Percentiles rank a stretch among this genome's conserved stretches.
phyloP scores from a whole-genome alignment of 2,329 filamentous ascomycete genomes.

The Nannizziopsis barbatae region DNA sequence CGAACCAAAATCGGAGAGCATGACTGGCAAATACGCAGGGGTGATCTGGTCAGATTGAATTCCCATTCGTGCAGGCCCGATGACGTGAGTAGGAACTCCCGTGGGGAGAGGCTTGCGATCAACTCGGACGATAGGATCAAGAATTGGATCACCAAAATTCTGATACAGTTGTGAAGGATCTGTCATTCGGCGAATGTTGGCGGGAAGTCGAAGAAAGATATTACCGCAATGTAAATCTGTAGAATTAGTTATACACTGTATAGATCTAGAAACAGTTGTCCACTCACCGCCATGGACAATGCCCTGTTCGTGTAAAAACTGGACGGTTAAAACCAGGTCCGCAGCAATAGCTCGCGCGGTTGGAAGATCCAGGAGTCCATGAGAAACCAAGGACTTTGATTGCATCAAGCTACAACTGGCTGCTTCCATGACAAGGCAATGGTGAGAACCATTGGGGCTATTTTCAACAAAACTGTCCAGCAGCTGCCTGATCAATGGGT shows the following conservation, averaged over 20 bases:
- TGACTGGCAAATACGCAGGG: conserved; percentile 8
- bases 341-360: conserved; percentile 12
- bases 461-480: conserved; percentile 13
- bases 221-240: conserved; percentile 16
- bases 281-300: conserved; percentile 16
- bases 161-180: conserved; percentile 13
- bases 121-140: conserved; percentile 13
- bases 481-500: conserved; percentile 14
- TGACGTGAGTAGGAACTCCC: conserved; percentile 14
- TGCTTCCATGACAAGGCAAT: conserved; percentile 14
- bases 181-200: conserved; percentile 11
- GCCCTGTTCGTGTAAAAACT: conserved; percentile 13
- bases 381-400: conserved; percentile 11
- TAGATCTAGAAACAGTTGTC: conserved; percentile 8
- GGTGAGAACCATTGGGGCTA: conserved; percentile 15
- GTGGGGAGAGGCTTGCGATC: conserved; percentile 12
- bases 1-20: conserved; percentile 12
- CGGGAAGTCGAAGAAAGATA: conserved; percentile 14
- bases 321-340: conserved; percentile 13
- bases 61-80: conserved; percentile 10
- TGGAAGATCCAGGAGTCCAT: conserved; percentile 13
- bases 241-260: conserved; percentile 8
- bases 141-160: conserved; percentile 14
- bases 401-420: conserved; percentile 15
- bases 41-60: conserved; percentile 12